Percentiles rank a stretch among this genome's conserved stretches.
These are phyloP conservation scores for Kuraishia piskuri DNA, from an alignment of 805 yeast genomes.

Conservation along the genomic window DNA sequence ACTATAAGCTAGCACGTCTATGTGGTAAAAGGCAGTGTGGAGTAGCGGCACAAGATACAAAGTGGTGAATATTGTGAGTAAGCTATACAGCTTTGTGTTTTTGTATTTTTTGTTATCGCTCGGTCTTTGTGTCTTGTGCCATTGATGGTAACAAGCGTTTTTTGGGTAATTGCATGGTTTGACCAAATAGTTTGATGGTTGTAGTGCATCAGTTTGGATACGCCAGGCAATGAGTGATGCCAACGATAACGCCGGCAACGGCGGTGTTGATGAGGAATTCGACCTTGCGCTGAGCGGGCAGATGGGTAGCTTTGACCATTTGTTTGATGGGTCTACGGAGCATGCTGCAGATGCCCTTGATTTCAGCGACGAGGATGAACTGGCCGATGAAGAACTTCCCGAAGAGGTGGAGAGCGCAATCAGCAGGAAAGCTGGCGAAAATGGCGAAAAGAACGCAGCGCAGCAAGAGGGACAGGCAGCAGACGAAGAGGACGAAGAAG, in stretches of 20 bases:
- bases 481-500: slow-evolving; percentile 24
- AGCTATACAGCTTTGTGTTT: no score
- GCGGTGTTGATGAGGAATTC: slow-evolving; percentile 18
- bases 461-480: slow-evolving; percentile 19
- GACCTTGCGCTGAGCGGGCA: slow-evolving; percentile 24
- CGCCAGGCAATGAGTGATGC: not conserved
- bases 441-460: slow-evolving; percentile 3
- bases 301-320: slow-evolving; percentile 21
- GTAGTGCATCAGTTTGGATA: not conserved
- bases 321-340: slow-evolving; percentile 41
- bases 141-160: no score
- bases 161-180: not conserved
- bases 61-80: no score
- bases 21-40: no score
- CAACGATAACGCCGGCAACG: not conserved
- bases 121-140: no score
- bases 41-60: no score
- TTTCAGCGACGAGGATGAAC: slow-evolving; percentile 88
- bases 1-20: no score
- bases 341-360: slow-evolving; percentile 93
- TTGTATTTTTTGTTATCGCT: no score
- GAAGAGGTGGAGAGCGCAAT: slow-evolving; percentile 16
- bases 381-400: slow-evolving; percentile 76
- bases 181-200: not conserved
- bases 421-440: slow-evolving; percentile 7